Percentiles rank a stretch among this genome's conserved stretches.
Evolutionary conservation across 345 rosid genomes (phyloP).

Genomic region (Gossypium australe): DNA sequence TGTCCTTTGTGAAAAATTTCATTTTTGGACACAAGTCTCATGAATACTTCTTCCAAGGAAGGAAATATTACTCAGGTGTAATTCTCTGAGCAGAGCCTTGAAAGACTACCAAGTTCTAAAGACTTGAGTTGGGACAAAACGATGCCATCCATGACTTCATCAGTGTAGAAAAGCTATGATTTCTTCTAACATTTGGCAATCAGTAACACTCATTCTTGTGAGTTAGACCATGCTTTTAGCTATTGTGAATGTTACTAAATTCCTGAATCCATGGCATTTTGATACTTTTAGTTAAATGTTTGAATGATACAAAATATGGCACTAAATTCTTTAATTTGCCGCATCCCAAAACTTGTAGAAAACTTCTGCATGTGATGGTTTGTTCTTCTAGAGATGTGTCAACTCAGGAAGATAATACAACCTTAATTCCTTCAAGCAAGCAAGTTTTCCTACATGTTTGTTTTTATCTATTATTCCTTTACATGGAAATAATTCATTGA

Average conservation of each 20-base stretch:
- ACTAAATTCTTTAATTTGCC: neutral
- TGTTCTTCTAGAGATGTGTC: neutral
- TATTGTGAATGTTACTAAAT: constrained; percentile 1
- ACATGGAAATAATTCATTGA: neutral
- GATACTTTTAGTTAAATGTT: constrained; percentile 2
- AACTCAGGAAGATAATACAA: neutral
- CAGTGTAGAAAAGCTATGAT: neutral
- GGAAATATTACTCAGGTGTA: neutral
- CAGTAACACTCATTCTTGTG: neutral
- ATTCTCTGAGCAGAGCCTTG: neutral
- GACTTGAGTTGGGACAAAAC: constrained; percentile 7
- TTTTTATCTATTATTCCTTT: neutral
- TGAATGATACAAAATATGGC: neutral
- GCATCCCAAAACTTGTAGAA: neutral
- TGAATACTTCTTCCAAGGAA: constrained; percentile 1
- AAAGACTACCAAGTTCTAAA: constrained; percentile 10
- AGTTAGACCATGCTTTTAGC: constrained; percentile 17
- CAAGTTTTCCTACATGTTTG: neutral
- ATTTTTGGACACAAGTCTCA: constrained; percentile 6
- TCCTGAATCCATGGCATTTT: constrained; percentile 3
- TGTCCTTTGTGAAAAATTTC: constrained; percentile 1
- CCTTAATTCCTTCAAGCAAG: neutral
- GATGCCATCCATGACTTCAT: constrained; percentile 5
- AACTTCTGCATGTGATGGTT: neutral
- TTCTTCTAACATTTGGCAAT: constrained; percentile 11